Conservation (phyloP, 2,329 filamentous ascomycete species). For the Falciphora oryzae region DNA sequence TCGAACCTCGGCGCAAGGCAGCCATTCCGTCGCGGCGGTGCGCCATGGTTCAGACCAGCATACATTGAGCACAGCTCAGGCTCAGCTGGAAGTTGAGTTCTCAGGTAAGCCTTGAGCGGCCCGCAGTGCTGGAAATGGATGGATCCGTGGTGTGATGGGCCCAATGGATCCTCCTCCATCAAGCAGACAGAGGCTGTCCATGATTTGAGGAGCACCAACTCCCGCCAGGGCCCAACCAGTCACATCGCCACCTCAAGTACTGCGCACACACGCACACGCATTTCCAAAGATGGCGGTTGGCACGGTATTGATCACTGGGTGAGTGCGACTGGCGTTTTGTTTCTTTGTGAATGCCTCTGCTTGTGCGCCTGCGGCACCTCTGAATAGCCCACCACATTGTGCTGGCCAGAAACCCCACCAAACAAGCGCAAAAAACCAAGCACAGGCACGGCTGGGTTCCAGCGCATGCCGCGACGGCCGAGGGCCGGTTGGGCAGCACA, state of each 20-base stretch:
- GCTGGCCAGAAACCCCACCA: background rate
- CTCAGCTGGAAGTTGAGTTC: background rate
- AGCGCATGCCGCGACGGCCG: background rate
- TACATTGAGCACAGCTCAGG: too few species aligned
- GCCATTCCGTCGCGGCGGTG: background rate
- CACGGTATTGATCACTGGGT: slow-evolving; percentile 91
- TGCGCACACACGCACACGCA: background rate
- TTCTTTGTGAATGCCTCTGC: too few species aligned
- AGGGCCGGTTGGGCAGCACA: background rate
- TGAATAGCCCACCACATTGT: background rate
- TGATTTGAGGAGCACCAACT: background rate
- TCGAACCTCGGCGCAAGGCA: background rate
- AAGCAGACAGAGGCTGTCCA: background rate
- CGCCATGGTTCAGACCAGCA: background rate
- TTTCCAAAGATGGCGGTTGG: slow-evolving; percentile 64
- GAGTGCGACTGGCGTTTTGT: slow-evolving; percentile 31
- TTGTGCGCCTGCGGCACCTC: background rate
- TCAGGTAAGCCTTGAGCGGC: background rate
- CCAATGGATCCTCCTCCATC: background rate
- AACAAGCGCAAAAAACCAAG: background rate
- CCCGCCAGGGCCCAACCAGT: background rate
- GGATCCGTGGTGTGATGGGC: background rate
- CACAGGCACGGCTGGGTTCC: background rate
- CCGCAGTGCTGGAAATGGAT: background rate
- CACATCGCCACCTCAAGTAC: background rate